Conservation (phyloP, 495 filamentous ascomycete species). For the Acidiella bohemica region DNA sequence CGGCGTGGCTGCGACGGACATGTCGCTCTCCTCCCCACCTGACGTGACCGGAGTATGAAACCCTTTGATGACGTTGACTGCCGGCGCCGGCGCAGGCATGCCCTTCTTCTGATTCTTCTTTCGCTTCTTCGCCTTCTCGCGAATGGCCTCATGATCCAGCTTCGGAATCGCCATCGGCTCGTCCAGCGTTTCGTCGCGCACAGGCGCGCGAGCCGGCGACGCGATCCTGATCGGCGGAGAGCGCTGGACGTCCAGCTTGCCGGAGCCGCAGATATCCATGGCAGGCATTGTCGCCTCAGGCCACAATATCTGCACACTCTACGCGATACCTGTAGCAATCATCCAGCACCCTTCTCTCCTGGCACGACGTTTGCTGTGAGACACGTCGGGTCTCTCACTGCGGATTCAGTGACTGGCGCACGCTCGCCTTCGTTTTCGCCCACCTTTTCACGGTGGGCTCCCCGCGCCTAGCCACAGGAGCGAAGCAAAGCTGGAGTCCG, state of each 20-base stretch:
- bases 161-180: conserved; percentile 14
- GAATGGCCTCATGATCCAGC: conserved; percentile 27
- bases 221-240: conserved; percentile 21
- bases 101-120: conserved; percentile 41
- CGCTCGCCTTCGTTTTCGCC: conserved; percentile 23
- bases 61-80: conserved; percentile 60
- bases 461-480: conserved; percentile 31
- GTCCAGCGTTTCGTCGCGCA: conserved; percentile 4
- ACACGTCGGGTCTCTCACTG: neutral
- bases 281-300: conserved; percentile 8
- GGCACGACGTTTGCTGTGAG: neutral
- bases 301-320: neutral
- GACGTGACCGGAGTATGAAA: conserved; percentile 76
- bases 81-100: conserved; percentile 39
- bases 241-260: conserved; percentile 7
- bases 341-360: neutral
- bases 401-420: neutral
- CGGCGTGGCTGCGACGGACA: conserved; percentile 43
- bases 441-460: conserved; percentile 37
- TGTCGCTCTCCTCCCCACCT: conserved; percentile 75
- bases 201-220: conserved; percentile 12
- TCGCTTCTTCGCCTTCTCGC: conserved; percentile 26
- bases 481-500: conserved; percentile 26
- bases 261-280: conserved; percentile 10
- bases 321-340: neutral